Conservation (phyloP, 129 eudicot genomes). For the Cynara cardunculus region DNA sequence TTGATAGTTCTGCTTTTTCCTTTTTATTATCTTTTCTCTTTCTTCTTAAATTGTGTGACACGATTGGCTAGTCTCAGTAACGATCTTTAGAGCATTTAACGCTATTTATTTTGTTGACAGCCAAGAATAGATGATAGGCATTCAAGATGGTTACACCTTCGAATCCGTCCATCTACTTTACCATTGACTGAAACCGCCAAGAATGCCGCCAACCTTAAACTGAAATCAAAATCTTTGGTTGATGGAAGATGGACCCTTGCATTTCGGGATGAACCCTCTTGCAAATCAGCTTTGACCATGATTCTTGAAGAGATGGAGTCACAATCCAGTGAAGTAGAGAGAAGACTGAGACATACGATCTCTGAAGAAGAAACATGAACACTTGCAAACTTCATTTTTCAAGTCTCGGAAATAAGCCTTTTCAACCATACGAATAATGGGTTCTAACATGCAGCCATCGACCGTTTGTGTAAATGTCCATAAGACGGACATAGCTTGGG, state of each 20-base stretch:
- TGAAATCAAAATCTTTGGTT: slow-evolving; percentile 63
- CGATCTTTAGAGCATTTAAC: background rate
- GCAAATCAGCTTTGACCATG: slow-evolving; percentile 71
- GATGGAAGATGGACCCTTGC: slow-evolving; percentile 99
- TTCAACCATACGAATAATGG: background rate
- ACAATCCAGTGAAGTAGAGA: slow-evolving; percentile 59
- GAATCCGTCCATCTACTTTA: slow-evolving; percentile 80
- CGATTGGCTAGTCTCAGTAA: background rate
- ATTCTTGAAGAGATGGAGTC: slow-evolving; percentile 54
- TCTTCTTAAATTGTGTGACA: background rate
- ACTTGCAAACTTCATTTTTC: background rate
- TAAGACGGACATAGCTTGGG: background rate
- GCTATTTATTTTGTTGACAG: slow-evolving; percentile 30
- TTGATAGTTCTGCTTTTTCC: background rate
- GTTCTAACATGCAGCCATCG: background rate
- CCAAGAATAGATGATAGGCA: slow-evolving; percentile 84
- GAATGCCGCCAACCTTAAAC: slow-evolving; percentile 37
- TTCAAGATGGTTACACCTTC: slow-evolving; percentile 84
- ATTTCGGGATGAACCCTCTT: slow-evolving; percentile 70
- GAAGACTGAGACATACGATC: slow-evolving; percentile 54
- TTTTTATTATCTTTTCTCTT: background rate
- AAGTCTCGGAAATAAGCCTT: background rate
- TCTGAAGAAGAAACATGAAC: slow-evolving; percentile 13
- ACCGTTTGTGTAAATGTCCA: background rate
- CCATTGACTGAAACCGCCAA: slow-evolving; percentile 44